Evolutionary conservation across 345 rosid genomes (phyloP).

Genomic region (Mangifera indica): DNA sequence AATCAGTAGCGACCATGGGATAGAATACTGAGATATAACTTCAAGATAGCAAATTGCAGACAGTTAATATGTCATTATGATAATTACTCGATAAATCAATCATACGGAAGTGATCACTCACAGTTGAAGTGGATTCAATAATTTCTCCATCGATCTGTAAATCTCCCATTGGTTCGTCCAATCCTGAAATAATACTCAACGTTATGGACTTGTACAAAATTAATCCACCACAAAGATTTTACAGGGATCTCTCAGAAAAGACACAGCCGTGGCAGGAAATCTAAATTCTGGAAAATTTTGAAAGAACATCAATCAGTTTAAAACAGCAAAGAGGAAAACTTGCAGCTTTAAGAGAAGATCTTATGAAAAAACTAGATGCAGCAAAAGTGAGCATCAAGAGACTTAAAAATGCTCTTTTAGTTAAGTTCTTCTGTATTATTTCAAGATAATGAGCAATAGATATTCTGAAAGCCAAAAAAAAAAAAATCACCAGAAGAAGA

Average conservation of each 20-base stretch:
- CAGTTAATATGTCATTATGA: neutral
- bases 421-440: neutral
- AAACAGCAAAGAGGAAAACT: neutral
- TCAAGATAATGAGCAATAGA: neutral
- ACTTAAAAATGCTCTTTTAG: neutral
- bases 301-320: neutral
- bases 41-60: neutral
- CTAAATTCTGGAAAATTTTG: neutral
- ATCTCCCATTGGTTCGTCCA: constrained; percentile 43
- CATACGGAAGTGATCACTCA: constrained; percentile 28
- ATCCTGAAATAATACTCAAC: constrained; percentile 15
- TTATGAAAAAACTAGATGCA: neutral
- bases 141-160: constrained; percentile 23
- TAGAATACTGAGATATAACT: neutral
- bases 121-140: constrained; percentile 27
- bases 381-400: neutral
- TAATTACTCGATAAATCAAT: constrained; percentile 3
- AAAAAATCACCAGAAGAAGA: neutral
- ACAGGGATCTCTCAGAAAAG: neutral
- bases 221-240: neutral
- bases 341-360: neutral
- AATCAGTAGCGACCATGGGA: neutral
- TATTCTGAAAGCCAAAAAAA: neutral
- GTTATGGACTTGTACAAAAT: neutral
- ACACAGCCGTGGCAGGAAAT: neutral